These are phyloP conservation scores for Chytriomyces hyalinus DNA, from an alignment of 192 early-diverging fungal genomes.

Conservation along the genomic window DNA sequence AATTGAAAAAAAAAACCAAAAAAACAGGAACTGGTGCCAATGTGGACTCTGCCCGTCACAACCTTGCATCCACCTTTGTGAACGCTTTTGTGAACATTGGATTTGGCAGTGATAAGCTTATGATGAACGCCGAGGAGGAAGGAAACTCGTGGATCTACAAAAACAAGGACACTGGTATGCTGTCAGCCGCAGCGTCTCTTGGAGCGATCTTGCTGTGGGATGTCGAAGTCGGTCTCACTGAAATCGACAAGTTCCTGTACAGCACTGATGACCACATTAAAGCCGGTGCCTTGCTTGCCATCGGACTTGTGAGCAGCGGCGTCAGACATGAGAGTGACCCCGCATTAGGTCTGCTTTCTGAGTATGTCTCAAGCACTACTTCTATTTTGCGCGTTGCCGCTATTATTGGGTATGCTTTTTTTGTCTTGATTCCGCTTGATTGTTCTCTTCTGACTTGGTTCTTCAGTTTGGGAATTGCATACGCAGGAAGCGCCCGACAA, in stretches of 20 bases:
- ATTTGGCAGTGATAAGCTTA: conserved; percentile 93
- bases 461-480: conserved; percentile 86
- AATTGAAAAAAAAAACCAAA: no score
- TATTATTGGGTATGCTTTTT: conserved; percentile 70
- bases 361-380: conserved; percentile 71
- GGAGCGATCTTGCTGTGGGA: conserved; percentile 96
- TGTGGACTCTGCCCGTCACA: conserved; percentile 93
- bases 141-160: conserved; percentile 93
- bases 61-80: conserved; percentile 96
- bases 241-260: conserved; percentile 96
- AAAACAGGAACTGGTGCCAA: conserved; percentile 47
- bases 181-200: conserved; percentile 92
- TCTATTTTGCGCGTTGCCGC: conserved; percentile 73
- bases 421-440: no score
- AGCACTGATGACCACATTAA: conserved; percentile 87
- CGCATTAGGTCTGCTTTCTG: conserved; percentile 84
- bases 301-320: conserved; percentile 89
- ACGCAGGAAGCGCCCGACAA: conserved; percentile 86
- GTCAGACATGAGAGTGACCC: conserved; percentile 92
- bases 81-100: conserved; percentile 99
- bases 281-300: conserved; percentile 91
- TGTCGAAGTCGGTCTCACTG: conserved; percentile 83
- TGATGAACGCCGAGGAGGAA: conserved; percentile 73
- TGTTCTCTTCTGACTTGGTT: conserved; percentile 5
- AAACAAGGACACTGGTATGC: conserved; percentile 97